Base-by-base conservation (phyloP, 1,284 basidiomycete species). In the Rhodofomes roseus region DNA sequence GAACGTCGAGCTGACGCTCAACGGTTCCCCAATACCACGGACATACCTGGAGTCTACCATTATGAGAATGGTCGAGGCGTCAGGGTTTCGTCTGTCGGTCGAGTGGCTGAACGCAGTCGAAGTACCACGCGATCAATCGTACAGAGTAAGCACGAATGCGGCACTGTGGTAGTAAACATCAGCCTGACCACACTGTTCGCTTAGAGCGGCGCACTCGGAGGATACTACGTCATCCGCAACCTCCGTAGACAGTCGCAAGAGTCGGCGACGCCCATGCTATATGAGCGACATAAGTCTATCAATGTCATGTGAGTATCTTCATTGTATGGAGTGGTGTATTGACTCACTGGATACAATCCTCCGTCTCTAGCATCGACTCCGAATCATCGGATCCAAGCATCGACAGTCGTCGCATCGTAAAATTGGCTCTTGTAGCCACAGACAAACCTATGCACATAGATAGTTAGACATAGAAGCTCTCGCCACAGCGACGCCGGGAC, bases 221-320 rank as follows among this genome's bases (percentile, higher is more conserved):
- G 81, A 25, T 73, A 77, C 60, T 85, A 85, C 68, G 66, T 79
- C 48, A 82, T 84, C 63, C 76, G 75, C 55, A 82, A 82, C 25
- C 76, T 84, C 37, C 74, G 72, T 62, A 78, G 77, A 66, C 64
- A 62, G 22, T 37, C 77, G 41, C 73, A 77, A 20, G 78, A 73
- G 27, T 71, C 72, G 36, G 61, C 67, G 16, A 62, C 66, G 16
- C 69, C 73, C 34, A 69, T 71, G 12, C 73, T 77, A 29, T 81
- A 78, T 63, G 77, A 79, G 60, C 74, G 83, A 61, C 80, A 80
- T 64, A 84, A 84, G 65, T 77, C 76, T 20, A 79, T 84, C 14
- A 77, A 76, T 50, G 83, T 82, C 31, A 76, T 73, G 83, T 84
- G 61, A 69, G 80, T 74, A 4, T n/a, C 39, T 34, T 48, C 55